Percentiles rank a stretch among this genome's conserved stretches.
These are phyloP conservation scores for Lipomyces starkeyi DNA, from an alignment of 805 yeast genomes.

Conservation along the genomic window DNA sequence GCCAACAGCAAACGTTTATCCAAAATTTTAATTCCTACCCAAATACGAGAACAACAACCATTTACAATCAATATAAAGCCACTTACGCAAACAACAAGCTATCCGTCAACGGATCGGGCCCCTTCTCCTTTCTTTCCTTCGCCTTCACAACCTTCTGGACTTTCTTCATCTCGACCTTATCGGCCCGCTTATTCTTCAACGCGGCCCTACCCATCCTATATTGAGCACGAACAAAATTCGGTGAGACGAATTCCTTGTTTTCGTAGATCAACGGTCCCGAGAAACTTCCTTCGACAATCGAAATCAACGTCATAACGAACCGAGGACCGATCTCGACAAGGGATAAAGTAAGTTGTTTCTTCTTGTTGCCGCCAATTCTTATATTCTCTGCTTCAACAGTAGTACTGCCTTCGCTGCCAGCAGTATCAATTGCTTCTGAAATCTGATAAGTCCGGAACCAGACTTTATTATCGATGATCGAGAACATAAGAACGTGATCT, in stretches of 20 bases:
- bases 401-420: constrained; percentile 26
- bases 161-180: constrained; percentile 42
- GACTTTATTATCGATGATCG: constrained; percentile 88
- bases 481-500: constrained; percentile 93
- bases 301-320: constrained; percentile 87
- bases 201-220: constrained; percentile 77
- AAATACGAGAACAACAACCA: neutral
- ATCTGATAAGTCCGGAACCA: constrained; percentile 97
- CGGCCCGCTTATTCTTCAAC: constrained; percentile 77
- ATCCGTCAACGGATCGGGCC: constrained; percentile 33
- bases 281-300: constrained; percentile 93
- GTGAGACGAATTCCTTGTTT: constrained; percentile 95
- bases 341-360: constrained; percentile 63
- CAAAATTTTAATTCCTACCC: neutral
- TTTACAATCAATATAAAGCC: neutral
- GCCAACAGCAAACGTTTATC: too few species aligned
- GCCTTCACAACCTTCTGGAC: constrained; percentile 21
- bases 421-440: constrained; percentile 61
- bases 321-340: constrained; percentile 97
- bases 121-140: constrained; percentile 25
- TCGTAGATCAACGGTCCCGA: constrained; percentile 98
- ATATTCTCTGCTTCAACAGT: constrained; percentile 56
- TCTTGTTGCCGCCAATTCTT: constrained; percentile 41
- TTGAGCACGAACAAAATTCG: constrained; percentile 93
- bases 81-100: constrained; percentile 26